Conservation (phyloP, 345 rosid species). For the Eucalyptus regnans region DNA sequence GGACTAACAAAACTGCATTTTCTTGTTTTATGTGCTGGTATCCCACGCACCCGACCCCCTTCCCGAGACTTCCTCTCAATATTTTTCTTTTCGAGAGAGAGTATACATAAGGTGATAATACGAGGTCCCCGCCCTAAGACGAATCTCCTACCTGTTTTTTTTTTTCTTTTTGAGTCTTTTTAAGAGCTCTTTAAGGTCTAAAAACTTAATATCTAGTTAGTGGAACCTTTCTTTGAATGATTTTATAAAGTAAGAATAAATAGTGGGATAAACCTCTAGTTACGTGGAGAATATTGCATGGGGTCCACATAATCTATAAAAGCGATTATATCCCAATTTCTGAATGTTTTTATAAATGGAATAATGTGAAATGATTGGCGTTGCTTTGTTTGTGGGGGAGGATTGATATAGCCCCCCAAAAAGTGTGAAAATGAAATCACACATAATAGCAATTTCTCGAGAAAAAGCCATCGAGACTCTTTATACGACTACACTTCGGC, state of each 20-base stretch:
- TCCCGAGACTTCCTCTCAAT: too few species aligned
- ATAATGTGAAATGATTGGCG: neutral
- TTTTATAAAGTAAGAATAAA: neutral
- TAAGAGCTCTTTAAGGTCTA: too few species aligned
- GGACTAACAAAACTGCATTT: too few species aligned
- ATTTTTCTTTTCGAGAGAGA: too few species aligned
- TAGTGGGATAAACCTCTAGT: neutral
- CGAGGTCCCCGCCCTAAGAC: too few species aligned
- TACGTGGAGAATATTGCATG: neutral
- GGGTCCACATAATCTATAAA: neutral
- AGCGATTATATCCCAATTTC: neutral
- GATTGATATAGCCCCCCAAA: neutral
- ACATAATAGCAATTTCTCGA: neutral
- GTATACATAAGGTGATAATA: too few species aligned
- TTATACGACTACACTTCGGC: too few species aligned
- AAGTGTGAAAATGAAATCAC: neutral
- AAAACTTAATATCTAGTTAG: neutral
- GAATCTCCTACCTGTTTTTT: too few species aligned
- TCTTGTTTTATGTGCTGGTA: too few species aligned
- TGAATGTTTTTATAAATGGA: neutral
- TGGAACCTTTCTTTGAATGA: neutral
- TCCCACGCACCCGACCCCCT: accelerated
- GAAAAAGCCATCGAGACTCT: neutral
- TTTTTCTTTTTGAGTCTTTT: too few species aligned
- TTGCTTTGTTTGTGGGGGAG: neutral